These are phyloP conservation scores for Exophiala alcalophila DNA, from an alignment of 2,329 filamentous ascomycete genomes.

Conservation along the genomic window DNA sequence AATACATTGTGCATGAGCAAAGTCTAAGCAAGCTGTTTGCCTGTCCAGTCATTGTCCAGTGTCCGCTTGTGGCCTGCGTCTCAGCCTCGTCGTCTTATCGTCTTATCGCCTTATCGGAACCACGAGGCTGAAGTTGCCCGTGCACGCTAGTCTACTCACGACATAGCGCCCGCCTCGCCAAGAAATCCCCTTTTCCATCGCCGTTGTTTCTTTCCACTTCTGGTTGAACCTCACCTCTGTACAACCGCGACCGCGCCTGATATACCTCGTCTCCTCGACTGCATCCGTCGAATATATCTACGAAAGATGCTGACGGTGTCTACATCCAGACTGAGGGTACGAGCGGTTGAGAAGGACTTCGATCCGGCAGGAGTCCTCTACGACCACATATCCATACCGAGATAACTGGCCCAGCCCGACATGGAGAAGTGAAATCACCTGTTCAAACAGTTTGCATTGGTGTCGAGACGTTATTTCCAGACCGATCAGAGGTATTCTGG, in stretches of 20 bases:
- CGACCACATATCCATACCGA: no score
- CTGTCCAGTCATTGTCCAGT: no score
- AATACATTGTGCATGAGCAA: no score
- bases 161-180: slow-evolving; percentile 3
- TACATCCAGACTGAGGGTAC: slow-evolving; percentile 15
- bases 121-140: background rate
- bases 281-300: background rate
- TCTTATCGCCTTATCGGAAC: no score
- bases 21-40: background rate
- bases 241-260: background rate
- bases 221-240: background rate
- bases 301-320: slow-evolving; percentile 16
- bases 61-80: no score
- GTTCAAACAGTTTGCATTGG: background rate
- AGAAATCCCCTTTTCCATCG: slow-evolving; percentile 5
- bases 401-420: no score
- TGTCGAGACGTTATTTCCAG: background rate
- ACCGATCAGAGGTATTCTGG: no score
- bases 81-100: no score
- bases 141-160: slow-evolving; percentile 6
- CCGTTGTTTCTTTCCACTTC: slow-evolving; percentile 1
- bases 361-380: slow-evolving; percentile 1
- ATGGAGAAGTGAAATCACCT: slow-evolving; percentile 6
- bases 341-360: slow-evolving; percentile 18
- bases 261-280: no score